A percentile compares a stretch with the other conserved stretches of the same genome.
phyloP scores from a whole-genome alignment of 306 rosid species.

The apple (Malus domestica) region DNA sequence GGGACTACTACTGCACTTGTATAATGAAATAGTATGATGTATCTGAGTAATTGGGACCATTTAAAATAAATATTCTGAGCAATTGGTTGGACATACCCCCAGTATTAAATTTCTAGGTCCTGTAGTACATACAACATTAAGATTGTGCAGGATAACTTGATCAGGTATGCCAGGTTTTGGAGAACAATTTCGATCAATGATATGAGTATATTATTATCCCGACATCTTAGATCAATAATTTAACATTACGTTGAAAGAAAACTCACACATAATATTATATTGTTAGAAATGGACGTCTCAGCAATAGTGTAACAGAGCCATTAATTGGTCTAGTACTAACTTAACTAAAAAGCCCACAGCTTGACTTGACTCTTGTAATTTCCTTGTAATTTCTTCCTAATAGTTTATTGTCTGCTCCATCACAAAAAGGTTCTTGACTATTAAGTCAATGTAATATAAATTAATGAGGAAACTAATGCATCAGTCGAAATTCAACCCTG shows the following conservation, averaged over 20 bases:
- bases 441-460: background rate
- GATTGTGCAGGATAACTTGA: background rate
- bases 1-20: background rate
- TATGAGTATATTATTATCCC: background rate
- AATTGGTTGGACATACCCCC: background rate
- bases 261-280: background rate
- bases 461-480: background rate
- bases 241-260: no score
- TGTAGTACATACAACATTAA: background rate
- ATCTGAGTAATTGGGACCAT: background rate
- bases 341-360: background rate
- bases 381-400: constrained; percentile 6
- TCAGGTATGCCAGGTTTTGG: background rate
- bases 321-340: no score
- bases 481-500: background rate
- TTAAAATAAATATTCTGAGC: background rate
- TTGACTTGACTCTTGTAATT: constrained; percentile 3
- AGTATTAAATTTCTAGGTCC: background rate
- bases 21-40: no score
- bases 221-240: no score
- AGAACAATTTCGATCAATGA: background rate
- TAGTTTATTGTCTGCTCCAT: background rate
- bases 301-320: no score
- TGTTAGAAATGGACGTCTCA: no score
- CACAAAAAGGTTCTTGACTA: background rate